Percentiles rank a stretch among this genome's conserved stretches.
Evolutionary conservation across 306 rosid genomes (phyloP).

Genomic region (Castanea crenata): DNA sequence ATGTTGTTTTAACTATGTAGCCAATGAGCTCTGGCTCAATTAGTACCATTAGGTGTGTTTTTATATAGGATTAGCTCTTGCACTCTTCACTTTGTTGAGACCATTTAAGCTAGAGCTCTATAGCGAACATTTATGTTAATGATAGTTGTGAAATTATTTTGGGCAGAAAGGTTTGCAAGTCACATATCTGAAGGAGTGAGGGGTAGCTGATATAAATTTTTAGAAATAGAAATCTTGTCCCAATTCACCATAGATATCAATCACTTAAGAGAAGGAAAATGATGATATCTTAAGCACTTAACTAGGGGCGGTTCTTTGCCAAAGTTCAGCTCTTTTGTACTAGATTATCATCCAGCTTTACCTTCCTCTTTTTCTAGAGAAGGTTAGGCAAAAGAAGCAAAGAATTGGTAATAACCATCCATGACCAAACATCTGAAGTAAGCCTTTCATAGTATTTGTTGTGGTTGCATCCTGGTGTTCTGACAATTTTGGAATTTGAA

Average conservation of each 20-base stretch:
- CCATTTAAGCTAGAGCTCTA: background rate
- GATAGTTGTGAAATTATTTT: background rate
- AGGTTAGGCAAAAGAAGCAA: background rate
- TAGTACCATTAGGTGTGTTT: background rate
- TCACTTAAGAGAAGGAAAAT: background rate
- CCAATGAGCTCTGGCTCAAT: no score
- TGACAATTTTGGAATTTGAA: slow-evolving; percentile 9
- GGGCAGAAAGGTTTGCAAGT: background rate
- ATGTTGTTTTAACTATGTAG: background rate
- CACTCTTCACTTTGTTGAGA: background rate
- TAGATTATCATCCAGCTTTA: background rate
- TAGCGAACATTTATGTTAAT: background rate
- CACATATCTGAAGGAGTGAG: background rate
- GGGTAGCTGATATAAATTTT: background rate
- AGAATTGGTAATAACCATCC: background rate
- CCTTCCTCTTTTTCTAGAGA: background rate
- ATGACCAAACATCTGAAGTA: background rate
- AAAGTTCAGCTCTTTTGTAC: background rate
- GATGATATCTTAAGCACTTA: background rate
- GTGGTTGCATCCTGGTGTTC: background rate
- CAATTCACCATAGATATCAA: background rate
- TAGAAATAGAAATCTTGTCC: background rate
- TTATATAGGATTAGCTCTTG: background rate
- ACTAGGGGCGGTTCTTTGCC: background rate
- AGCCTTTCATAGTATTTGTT: background rate